Evolutionary conservation across 352 stramenopile species (phyloP).

Genomic region (Aphanomyces cochlioides): DNA sequence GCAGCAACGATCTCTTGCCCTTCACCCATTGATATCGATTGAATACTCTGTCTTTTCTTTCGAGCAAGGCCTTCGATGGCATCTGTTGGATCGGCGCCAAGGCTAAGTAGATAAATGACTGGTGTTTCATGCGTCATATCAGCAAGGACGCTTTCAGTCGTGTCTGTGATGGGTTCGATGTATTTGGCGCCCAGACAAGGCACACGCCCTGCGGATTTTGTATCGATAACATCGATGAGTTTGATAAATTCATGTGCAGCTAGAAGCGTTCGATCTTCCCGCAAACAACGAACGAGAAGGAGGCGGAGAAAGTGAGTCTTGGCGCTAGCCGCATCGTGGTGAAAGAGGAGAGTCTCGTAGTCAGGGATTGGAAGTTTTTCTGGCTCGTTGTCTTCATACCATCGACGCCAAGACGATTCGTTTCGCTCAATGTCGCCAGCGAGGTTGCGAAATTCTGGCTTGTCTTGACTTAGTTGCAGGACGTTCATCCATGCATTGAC

Average conservation of each 20-base stretch:
- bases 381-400: slow-evolving; percentile 79
- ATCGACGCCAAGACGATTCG: slow-evolving; percentile 63
- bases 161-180: slow-evolving; percentile 64
- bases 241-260: slow-evolving; percentile 62
- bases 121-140: slow-evolving; percentile 65
- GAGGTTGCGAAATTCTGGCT: slow-evolving; percentile 60
- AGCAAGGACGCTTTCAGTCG: slow-evolving; percentile 59
- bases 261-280: slow-evolving; percentile 73
- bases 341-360: slow-evolving; percentile 64
- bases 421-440: slow-evolving; percentile 62
- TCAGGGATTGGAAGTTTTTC: slow-evolving; percentile 58
- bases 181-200: slow-evolving; percentile 61
- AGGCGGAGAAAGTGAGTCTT: slow-evolving; percentile 67
- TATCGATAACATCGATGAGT: slow-evolving; percentile 58
- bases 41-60: slow-evolving; percentile 62
- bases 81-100: slow-evolving; percentile 68
- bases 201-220: slow-evolving; percentile 37
- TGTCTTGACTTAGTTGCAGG: slow-evolving; percentile 62
- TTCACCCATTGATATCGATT: slow-evolving; percentile 77
- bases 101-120: slow-evolving; percentile 66
- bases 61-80: slow-evolving; percentile 62
- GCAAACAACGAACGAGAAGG: slow-evolving; percentile 60
- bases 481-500: slow-evolving; percentile 64
- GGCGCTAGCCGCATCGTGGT: slow-evolving; percentile 54
- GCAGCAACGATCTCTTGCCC: slow-evolving; percentile 60